Evolutionary conservation across 331 rosid genomes (phyloP).

Genomic region (Quercus lobata): DNA sequence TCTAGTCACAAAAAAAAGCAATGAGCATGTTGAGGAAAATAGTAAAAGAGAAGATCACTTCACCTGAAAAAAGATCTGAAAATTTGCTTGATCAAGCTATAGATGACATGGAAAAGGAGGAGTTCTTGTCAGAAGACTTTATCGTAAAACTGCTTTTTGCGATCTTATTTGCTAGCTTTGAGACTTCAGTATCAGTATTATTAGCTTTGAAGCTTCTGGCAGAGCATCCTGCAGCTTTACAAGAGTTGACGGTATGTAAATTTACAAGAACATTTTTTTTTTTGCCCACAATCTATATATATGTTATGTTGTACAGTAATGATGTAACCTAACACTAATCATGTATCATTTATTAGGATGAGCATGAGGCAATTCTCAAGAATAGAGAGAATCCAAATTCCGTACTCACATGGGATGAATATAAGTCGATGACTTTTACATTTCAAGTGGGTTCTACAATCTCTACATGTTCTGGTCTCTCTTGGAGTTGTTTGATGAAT

Average conservation of each 20-base stretch:
- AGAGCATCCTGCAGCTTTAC: slow-evolving; percentile 17
- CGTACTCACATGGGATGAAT: slow-evolving; percentile 15
- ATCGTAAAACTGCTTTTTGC: neutral
- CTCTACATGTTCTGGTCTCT: neutral
- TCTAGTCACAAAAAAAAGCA: slow-evolving; percentile 12
- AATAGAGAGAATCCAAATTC: neutral
- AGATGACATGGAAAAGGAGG: slow-evolving; percentile 1
- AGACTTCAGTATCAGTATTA: slow-evolving; percentile 6
- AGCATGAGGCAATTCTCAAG: slow-evolving; percentile 27
- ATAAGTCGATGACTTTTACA: slow-evolving; percentile 24
- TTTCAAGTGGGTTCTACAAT: neutral
- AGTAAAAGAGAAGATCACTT: slow-evolving; percentile 11
- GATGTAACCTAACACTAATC: no score
- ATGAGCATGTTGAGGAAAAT: slow-evolving; percentile 6
- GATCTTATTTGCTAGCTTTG: slow-evolving; percentile 9
- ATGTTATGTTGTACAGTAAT: no score
- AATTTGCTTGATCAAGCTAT: slow-evolving; percentile 24
- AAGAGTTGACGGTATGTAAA: slow-evolving; percentile 26
- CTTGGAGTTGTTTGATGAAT: neutral
- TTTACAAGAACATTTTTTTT: no score
- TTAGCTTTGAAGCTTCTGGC: slow-evolving; percentile 25
- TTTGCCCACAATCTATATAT: neutral
- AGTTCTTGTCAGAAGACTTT: slow-evolving; percentile 16
- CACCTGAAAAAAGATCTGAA: neutral
- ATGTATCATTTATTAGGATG: slow-evolving; percentile 3